A percentile compares a stretch with the other conserved stretches of the same genome.
These are phyloP conservation scores for Triglochin maritima DNA, from an alignment of 106 monocot genomes.

Conservation along the genomic window DNA sequence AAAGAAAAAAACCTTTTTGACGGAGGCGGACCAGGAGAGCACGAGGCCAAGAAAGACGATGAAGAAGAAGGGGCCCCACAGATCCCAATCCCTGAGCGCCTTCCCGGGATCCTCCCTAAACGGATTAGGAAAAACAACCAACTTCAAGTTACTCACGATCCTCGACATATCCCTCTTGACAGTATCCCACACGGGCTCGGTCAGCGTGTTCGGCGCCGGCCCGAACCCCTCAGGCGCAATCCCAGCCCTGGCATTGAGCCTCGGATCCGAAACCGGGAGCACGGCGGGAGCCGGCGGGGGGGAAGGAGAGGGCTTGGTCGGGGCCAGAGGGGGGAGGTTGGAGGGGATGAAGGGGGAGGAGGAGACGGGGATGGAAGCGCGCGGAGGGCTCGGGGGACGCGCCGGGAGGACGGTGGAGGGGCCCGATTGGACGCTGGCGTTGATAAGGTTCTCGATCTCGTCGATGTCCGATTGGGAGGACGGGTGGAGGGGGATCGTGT, in stretches of 20 bases:
- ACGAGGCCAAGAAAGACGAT: slow-evolving; percentile 82
- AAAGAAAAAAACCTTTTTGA: slow-evolving; percentile 52
- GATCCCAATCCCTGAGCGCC: slow-evolving; percentile 98
- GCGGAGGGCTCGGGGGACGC: slow-evolving; percentile 25
- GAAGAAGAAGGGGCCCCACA: slow-evolving; percentile 99
- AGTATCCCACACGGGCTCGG: slow-evolving; percentile 98
- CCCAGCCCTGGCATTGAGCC: not conserved
- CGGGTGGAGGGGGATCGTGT: slow-evolving; percentile 59
- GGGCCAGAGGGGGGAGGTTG: slow-evolving; percentile 22
- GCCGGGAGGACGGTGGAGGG: slow-evolving; percentile 62
- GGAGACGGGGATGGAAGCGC: slow-evolving; percentile 33
- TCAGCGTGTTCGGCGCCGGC: slow-evolving; percentile 64
- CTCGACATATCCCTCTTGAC: slow-evolving; percentile 84
- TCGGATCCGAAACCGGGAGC: slow-evolving; percentile 6
- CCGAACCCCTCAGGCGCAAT: slow-evolving; percentile 56
- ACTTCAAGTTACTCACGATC: slow-evolving; percentile 86
- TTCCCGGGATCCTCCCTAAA: slow-evolving; percentile 87
- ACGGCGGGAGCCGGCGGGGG: slow-evolving; percentile 1
- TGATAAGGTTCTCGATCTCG: slow-evolving; percentile 90
- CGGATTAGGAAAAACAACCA: slow-evolving; percentile 95
- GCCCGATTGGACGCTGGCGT: slow-evolving; percentile 23
- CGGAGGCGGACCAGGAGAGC: slow-evolving; percentile 91
- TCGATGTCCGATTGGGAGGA: slow-evolving; percentile 98
- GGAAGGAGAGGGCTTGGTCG: slow-evolving; percentile 7
- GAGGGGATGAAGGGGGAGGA: slow-evolving; percentile 35